Evolutionary conservation across 2,329 filamentous ascomycete genomes (phyloP).

Genomic region (Fusarium tupiense): DNA sequence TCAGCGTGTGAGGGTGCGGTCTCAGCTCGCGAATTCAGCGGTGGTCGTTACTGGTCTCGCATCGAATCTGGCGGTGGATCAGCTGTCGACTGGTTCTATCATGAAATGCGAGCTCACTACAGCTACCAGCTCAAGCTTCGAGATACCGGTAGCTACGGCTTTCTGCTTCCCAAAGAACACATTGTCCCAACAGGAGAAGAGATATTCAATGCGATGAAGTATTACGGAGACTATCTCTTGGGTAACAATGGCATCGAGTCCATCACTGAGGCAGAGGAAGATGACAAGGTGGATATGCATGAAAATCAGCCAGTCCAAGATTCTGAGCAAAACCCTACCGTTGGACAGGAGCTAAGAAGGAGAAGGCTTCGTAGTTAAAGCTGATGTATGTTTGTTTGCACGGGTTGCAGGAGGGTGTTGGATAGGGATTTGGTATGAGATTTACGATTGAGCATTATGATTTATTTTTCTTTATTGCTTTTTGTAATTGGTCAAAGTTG

Average conservation of each 20-base stretch:
- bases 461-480: neutral
- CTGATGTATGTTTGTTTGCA: neutral
- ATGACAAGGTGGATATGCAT: conserved; percentile 26
- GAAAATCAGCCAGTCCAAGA: neutral
- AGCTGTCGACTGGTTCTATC: conserved; percentile 95
- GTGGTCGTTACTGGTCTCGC: conserved; percentile 48
- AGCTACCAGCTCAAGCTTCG: conserved; percentile 95
- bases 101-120: conserved; percentile 82
- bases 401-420: neutral
- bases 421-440: conserved; percentile 11
- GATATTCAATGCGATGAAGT: conserved; percentile 82
- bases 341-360: conserved; percentile 45
- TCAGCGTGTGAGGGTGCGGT: conserved; percentile 89
- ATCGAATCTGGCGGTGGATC: conserved; percentile 84
- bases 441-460: conserved; percentile 30
- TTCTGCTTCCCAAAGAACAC: conserved; percentile 84
- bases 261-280: conserved; percentile 38
- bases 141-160: conserved; percentile 94
- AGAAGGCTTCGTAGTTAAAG: conserved; percentile 43
- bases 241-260: conserved; percentile 74
- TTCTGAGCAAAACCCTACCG: conserved; percentile 22
- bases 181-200: conserved; percentile 93
- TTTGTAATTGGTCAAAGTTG: conserved; percentile 1
- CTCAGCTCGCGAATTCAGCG: conserved; percentile 37
- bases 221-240: conserved; percentile 82